Evolutionary conservation across 768 basidiomycete species (phyloP), one percentile per base, ranked within the genome.

Genomic region (Tephrocybe sp.): DNA sequence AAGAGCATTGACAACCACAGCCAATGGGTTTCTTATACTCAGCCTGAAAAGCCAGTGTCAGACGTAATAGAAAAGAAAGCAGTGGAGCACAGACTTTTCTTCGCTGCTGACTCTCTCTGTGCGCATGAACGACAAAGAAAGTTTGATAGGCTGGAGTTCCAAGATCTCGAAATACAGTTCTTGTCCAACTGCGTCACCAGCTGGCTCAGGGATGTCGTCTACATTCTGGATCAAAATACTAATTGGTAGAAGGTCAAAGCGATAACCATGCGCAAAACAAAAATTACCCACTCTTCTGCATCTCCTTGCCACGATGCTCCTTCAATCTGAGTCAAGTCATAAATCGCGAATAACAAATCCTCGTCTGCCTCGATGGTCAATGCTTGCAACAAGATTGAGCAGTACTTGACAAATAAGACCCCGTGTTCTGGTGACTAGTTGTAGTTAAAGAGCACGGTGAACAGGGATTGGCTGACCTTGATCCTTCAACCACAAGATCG

Each of bases 361-460:
- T 99, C 97, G 63, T 99, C 97, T n/a, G 90, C 81, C 62, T 98
- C 94, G 13, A 99, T 84, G 0, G 93, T 97, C 66, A 98, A 73
- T 2, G 95, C 91, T 64, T 99, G 97, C 13, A 99, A 72, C 12
- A 99, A 71, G 44, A 98, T 80, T 1, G 95, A 95, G 46, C 92
- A 96, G 62, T 98, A 98, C 69, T 98, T 98, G 72, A 99, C 78
- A 65, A 97, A 98, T n/a, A 92, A 68, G 8, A 99, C 97, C 15
- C 97, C 97, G 56, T 98, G 97, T n/a, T 87, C 97, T 99, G 43
- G 8, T 24, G 26, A 16, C 19, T 5, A 16, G 11, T 13, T 7
- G 2, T 16, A 16, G 24, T 31, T 25, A 25, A 11, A 36, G 13
- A 18, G 22, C 7, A 11, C 6, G 7, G 13, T 35, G n/a, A 11